Conservation (phyloP, 2,329 filamentous ascomycete species). For the Aspergillus spinulosporus region DNA sequence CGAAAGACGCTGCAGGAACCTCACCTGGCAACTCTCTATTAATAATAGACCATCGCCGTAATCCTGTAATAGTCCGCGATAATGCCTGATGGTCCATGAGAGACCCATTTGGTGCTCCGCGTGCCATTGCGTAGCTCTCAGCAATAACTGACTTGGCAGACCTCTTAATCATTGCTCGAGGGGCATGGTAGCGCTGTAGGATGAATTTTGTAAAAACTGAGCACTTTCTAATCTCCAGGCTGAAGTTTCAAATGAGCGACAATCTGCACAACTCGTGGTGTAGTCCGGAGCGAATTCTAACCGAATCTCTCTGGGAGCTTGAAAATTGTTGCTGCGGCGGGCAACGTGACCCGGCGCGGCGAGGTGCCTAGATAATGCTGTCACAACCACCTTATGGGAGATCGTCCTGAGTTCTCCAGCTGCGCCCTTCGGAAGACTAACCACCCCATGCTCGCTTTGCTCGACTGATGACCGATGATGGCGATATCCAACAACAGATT, state of each 20-base stretch:
- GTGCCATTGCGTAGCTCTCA: slow-evolving; percentile 32
- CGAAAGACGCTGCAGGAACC: slow-evolving; percentile 21
- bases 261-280: background rate
- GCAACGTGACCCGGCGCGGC: slow-evolving; percentile 22
- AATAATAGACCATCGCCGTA: slow-evolving; percentile 81
- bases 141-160: slow-evolving; percentile 40
- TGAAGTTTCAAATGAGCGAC: background rate
- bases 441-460: slow-evolving; percentile 1
- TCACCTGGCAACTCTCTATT: slow-evolving; percentile 69
- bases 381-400: background rate
- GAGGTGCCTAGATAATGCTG: background rate
- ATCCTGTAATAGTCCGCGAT: slow-evolving; percentile 65
- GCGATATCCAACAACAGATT: slow-evolving; percentile 45
- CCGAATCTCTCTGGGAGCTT: background rate
- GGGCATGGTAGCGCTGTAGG: slow-evolving; percentile 23
- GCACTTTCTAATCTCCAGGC: background rate
- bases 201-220: background rate
- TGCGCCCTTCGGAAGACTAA: background rate
- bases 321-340: slow-evolving; percentile 14
- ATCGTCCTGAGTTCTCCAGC: slow-evolving; percentile 1
- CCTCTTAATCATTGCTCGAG: slow-evolving; percentile 18
- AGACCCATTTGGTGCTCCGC: slow-evolving; percentile 30
- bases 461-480: slow-evolving; percentile 41
- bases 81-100: slow-evolving; percentile 25
- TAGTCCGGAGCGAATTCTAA: background rate